Evolutionary conservation across 73 alveolate genomes (phyloP).

Genomic region (Tetrahymena elliotti): DNA sequence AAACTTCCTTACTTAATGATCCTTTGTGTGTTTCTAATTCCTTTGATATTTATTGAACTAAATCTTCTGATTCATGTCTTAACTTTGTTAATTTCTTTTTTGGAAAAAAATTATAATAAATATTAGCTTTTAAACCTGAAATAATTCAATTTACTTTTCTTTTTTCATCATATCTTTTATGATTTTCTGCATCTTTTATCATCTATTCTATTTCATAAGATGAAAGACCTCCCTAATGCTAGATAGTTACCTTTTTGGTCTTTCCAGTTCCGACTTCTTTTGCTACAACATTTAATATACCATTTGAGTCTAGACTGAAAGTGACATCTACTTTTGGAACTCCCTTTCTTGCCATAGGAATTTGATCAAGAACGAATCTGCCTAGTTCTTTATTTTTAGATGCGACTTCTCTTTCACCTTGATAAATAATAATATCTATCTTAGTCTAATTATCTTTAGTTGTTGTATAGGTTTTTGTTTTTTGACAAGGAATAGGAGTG

Average conservation of each 20-base stretch:
- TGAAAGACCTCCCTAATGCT: not conserved
- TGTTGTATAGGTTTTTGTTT: not conserved
- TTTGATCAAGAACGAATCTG: not conserved
- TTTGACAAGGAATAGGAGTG: not conserved
- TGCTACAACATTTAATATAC: constrained; percentile 2
- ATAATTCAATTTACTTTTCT: not conserved
- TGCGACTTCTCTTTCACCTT: constrained; percentile 16
- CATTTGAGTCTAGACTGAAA: constrained; percentile 3
- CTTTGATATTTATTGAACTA: not conserved
- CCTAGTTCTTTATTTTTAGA: constrained; percentile 1
- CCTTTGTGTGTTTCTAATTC: not conserved
- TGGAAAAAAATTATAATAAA: not conserved
- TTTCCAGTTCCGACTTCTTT: not conserved
- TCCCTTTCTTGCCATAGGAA: constrained; percentile 11
- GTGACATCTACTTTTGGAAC: not conserved
- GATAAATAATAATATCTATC: not conserved
- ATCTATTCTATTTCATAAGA: not conserved
- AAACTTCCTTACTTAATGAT: not conserved
- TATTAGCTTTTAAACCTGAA: not conserved
- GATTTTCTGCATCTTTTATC: not conserved
- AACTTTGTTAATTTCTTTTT: not conserved
- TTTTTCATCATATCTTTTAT: not conserved
- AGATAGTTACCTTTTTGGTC: not conserved
- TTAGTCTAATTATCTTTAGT: not conserved
- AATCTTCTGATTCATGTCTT: not conserved